Conservation (phyloP, 352 stramenopile species). For the Globisporangium canariense region DNA sequence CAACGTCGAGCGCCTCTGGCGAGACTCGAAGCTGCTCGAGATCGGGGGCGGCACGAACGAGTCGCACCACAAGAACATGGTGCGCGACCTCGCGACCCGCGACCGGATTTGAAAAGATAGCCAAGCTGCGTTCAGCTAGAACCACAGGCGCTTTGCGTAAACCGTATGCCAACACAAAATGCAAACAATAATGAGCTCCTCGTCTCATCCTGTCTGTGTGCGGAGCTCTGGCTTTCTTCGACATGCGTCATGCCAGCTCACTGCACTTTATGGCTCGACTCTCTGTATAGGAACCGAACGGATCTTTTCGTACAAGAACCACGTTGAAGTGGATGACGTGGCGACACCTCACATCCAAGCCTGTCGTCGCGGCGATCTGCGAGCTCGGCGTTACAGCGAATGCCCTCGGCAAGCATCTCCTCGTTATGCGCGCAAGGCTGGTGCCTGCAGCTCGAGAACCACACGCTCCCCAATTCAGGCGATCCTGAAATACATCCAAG, state of each 20-base stretch:
- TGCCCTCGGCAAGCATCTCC: too few species aligned
- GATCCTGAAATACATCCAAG: too few species aligned
- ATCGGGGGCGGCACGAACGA: conserved; percentile 99
- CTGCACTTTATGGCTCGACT: not conserved
- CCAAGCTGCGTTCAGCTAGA: not conserved
- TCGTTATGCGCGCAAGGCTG: too few species aligned
- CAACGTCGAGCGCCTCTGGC: conserved; percentile 97
- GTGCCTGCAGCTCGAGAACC: too few species aligned
- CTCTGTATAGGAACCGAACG: conserved; percentile 6
- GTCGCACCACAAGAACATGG: conserved; percentile 99
- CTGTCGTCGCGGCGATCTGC: too few species aligned
- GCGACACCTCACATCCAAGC: not conserved
- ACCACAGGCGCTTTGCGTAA: not conserved
- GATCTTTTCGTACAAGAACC: conserved; percentile 7
- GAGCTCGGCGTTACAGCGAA: too few species aligned
- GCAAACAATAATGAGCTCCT: not conserved
- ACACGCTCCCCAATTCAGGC: too few species aligned
- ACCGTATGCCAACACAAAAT: not conserved
- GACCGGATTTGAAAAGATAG: conserved; percentile 33
- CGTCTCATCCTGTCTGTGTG: not conserved
- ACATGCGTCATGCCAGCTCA: not conserved
- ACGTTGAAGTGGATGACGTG: conserved; percentile 14
- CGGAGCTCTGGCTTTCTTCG: not conserved
- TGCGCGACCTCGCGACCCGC: conserved; percentile 60
- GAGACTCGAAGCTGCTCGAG: conserved; percentile 99